Conservation (phyloP, 176 grass and related monocot species). For the Bothriochloa decipiens region DNA sequence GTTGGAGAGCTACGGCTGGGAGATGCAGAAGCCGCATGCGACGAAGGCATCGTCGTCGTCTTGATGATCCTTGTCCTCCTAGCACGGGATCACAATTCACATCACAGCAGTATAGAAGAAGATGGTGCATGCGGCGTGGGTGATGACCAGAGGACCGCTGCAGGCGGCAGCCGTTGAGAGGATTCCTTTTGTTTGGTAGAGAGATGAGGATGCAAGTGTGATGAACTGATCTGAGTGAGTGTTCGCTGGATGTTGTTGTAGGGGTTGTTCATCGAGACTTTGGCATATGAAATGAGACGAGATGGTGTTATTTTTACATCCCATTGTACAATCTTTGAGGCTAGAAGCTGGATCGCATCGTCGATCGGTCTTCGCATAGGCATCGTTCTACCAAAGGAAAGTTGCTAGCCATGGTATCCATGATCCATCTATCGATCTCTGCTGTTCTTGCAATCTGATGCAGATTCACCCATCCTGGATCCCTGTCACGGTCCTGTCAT, state of each 20-base stretch:
- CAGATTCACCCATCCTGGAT: too few relatives aligned
- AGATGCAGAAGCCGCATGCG: conserved; percentile 31
- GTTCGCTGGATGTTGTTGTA: conserved; percentile 4
- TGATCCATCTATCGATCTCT: too few relatives aligned
- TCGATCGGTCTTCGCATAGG: too few relatives aligned
- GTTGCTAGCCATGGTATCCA: too few relatives aligned
- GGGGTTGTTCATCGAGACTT: background rate
- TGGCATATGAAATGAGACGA: conserved; percentile 15
- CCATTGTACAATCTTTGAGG: conserved; percentile 20
- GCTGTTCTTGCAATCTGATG: too few relatives aligned
- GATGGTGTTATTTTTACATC: background rate
- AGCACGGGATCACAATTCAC: background rate
- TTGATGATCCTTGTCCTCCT: background rate
- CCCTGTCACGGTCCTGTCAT: too few relatives aligned
- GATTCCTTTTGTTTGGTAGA: background rate
- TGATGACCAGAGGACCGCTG: background rate
- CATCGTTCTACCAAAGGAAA: too few relatives aligned
- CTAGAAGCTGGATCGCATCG: background rate
- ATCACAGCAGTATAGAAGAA: background rate
- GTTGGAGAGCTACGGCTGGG: conserved; percentile 73
- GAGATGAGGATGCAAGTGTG: background rate
- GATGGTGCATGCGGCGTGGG: background rate
- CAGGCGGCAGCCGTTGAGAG: conserved; percentile 32
- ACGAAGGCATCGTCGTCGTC: background rate
- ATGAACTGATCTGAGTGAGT: conserved; percentile 21